Evolutionary conservation across 768 basidiomycete genomes (phyloP).

Genomic region (Amanita subjunquillea): DNA sequence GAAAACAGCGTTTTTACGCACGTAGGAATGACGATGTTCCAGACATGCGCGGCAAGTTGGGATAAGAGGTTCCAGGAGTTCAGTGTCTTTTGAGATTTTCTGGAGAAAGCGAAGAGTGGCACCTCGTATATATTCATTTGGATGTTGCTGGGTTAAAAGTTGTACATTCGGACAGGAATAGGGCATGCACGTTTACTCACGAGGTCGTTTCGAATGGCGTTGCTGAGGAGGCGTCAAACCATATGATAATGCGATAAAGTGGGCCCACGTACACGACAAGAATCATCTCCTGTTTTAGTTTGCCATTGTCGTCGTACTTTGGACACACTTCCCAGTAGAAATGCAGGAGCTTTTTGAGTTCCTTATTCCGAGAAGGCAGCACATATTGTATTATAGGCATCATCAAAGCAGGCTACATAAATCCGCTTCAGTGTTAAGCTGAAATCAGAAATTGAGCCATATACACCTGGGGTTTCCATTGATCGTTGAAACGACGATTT

Average conservation of each 20-base stretch:
- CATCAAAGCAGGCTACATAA: conserved; percentile 68
- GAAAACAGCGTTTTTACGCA: conserved; percentile 97
- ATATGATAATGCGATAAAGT: conserved; percentile 1
- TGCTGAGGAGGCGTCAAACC: conserved; percentile 36
- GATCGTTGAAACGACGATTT: conserved; percentile 87
- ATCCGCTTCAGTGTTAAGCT: neutral
- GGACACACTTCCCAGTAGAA: conserved; percentile 98
- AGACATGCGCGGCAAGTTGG: conserved; percentile 90
- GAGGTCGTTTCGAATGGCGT: conserved; percentile 95
- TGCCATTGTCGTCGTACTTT: conserved; percentile 93
- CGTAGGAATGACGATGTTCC: conserved; percentile 96
- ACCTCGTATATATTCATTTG: conserved; percentile 98
- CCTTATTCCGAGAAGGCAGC: conserved; percentile 91
- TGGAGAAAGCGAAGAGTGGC: conserved; percentile 95
- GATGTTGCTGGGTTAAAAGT: conserved; percentile 69
- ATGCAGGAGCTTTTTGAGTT: conserved; percentile 92
- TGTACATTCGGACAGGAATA: conserved; percentile 6
- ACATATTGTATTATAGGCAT: conserved; percentile 99
- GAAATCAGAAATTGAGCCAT: neutral
- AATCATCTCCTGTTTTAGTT: conserved; percentile 99
- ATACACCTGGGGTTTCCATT: conserved; percentile 87
- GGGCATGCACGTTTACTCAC: conserved; percentile 32
- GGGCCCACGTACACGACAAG: conserved; percentile 75
- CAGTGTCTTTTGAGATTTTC: conserved; percentile 87
- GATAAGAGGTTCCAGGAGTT: conserved; percentile 91